These are phyloP conservation scores for Globisporangium yorkense DNA, from an alignment of 352 stramenopile species.

Conservation along the genomic window DNA sequence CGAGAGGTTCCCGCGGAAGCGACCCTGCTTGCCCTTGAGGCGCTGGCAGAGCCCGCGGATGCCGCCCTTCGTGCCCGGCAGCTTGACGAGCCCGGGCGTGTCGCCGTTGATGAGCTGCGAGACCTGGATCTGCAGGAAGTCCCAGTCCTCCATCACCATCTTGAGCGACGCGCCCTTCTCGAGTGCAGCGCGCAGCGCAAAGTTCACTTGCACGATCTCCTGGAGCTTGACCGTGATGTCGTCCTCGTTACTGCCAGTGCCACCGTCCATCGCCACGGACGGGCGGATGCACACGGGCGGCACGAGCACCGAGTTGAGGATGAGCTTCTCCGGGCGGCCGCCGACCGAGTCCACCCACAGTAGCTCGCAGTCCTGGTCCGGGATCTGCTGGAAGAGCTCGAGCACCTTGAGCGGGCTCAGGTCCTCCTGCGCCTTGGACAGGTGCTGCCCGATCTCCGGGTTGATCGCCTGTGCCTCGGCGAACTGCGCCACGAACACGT, in stretches of 20 bases:
- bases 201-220: constrained; percentile 99
- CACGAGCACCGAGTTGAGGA: constrained; percentile 96
- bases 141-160: constrained; percentile 99
- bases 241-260: constrained; percentile 96
- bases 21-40: constrained; percentile 96
- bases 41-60: constrained; percentile 97
- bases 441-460: constrained; percentile 75
- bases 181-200: constrained; percentile 91
- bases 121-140: constrained; percentile 97
- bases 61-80: constrained; percentile 90
- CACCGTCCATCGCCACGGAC: constrained; percentile 97
- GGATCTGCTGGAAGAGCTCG: constrained; percentile 94
- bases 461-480: constrained; percentile 71
- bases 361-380: constrained; percentile 97
- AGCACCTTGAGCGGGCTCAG: constrained; percentile 89
- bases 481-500: constrained; percentile 84
- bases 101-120: constrained; percentile 99
- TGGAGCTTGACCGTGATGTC: constrained; percentile 99
- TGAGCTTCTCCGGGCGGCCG: constrained; percentile 96
- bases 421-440: constrained; percentile 89
- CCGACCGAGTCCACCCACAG: constrained; percentile 95
- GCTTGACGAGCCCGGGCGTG: constrained; percentile 94
- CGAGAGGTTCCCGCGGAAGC: constrained; percentile 98
- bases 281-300: constrained; percentile 98
- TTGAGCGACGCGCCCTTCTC: constrained; percentile 94